Conservation (phyloP, 2,329 filamentous ascomycete species). For the Diaporthe longicolla region DNA sequence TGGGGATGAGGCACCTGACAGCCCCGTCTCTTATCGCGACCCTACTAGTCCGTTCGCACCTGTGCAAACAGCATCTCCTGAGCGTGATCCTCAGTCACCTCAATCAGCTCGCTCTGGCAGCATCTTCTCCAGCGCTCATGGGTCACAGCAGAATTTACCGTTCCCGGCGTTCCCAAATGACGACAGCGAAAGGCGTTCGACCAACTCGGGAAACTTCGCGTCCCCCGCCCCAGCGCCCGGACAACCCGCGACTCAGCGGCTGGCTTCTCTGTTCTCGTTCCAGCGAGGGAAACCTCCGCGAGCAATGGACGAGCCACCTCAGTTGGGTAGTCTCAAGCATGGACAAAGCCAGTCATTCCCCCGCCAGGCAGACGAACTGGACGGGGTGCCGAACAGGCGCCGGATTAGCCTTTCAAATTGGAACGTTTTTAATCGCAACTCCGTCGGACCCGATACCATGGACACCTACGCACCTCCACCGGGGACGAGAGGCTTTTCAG, state of each 20-base stretch:
- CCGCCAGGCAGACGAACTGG: slow-evolving; percentile 69
- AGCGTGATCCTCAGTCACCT: slow-evolving; percentile 71
- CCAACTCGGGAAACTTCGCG: slow-evolving; percentile 54
- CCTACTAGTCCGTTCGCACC: slow-evolving; percentile 56
- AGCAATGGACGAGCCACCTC: slow-evolving; percentile 71
- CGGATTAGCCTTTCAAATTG: slow-evolving; percentile 72
- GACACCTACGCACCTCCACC: slow-evolving; percentile 51
- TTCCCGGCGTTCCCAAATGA: slow-evolving; percentile 65
- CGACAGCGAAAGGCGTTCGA: slow-evolving; percentile 59
- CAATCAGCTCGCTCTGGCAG: slow-evolving; percentile 71
- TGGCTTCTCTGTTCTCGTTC: slow-evolving; percentile 69
- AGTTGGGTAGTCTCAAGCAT: slow-evolving; percentile 77
- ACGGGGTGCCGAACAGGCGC: slow-evolving; percentile 66
- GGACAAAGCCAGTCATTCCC: slow-evolving; percentile 86
- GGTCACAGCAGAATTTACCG: slow-evolving; percentile 70
- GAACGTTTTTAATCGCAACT: slow-evolving; percentile 70
- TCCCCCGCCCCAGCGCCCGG: slow-evolving; percentile 56
- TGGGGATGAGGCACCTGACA: slow-evolving; percentile 72
- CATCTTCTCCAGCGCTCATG: slow-evolving; percentile 73
- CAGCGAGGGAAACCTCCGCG: slow-evolving; percentile 75
- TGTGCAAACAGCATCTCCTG: slow-evolving; percentile 50
- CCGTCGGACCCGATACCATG: slow-evolving; percentile 60
- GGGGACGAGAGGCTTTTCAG: slow-evolving; percentile 56
- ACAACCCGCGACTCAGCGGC: slow-evolving; percentile 56
- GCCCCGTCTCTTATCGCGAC: slow-evolving; percentile 53